These are phyloP conservation scores for Tolypocladium amazonense DNA, from an alignment of 2,329 filamentous ascomycete species.

Conservation along the genomic window DNA sequence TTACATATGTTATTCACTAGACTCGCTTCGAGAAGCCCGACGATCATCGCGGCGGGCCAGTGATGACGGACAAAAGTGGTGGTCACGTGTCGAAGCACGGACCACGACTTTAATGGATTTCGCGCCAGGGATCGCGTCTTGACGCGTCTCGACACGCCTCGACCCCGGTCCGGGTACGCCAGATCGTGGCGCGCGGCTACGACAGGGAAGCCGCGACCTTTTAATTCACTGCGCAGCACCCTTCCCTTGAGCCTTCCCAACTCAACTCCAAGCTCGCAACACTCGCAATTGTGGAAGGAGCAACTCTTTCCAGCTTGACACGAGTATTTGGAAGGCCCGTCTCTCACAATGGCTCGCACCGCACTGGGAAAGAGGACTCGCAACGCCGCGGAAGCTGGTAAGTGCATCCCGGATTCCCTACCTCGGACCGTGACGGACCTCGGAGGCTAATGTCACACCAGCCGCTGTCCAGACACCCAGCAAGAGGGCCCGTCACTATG, in stretches of 20 bases:
- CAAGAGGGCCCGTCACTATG: conserved; percentile 36
- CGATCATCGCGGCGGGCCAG: background rate
- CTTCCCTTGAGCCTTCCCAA: conserved; percentile 7
- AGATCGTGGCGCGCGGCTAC: conserved; percentile 6
- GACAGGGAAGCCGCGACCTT: background rate
- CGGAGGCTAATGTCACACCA: conserved; percentile 6
- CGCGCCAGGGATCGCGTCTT: conserved; percentile 17
- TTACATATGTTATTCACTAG: background rate
- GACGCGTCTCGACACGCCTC: conserved; percentile 15
- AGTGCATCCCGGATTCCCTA: conserved; percentile 9
- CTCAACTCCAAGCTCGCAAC: background rate
- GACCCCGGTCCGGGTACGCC: conserved; percentile 3
- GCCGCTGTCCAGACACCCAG: conserved; percentile 21
- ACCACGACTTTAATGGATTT: conserved; percentile 17
- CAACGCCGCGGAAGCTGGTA: conserved; percentile 17
- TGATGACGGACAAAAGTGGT: background rate
- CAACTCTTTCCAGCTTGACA: background rate
- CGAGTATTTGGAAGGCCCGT: background rate
- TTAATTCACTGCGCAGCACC: conserved; percentile 2
- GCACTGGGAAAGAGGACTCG: conserved; percentile 24
- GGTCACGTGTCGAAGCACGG: conserved; percentile 12
- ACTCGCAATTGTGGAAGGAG: background rate
- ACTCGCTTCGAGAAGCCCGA: background rate
- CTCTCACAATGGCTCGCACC: conserved; percentile 15
- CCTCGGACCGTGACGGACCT: background rate